These are phyloP conservation scores for Claviceps africana DNA, from an alignment of 2,329 filamentous ascomycete species.

Conservation along the genomic window DNA sequence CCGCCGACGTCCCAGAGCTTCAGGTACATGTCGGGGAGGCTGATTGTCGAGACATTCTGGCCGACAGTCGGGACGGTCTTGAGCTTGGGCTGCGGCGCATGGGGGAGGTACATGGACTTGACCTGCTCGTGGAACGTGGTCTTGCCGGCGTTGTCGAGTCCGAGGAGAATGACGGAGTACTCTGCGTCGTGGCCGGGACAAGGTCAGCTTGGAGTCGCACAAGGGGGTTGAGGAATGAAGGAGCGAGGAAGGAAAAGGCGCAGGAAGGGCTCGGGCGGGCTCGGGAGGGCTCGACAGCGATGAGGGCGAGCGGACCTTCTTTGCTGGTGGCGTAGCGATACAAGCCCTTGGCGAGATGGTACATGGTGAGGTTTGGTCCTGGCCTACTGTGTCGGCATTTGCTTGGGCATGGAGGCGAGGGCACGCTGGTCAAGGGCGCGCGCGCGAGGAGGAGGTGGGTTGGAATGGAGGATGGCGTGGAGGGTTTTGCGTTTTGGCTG, in stretches of 20 bases:
- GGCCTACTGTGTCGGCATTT: too few relatives aligned
- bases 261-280: too few relatives aligned
- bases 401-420: slow-evolving; percentile 1
- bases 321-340: slow-evolving; percentile 95
- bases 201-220: neutral
- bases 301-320: slow-evolving; percentile 50
- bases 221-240: neutral
- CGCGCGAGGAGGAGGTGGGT: neutral
- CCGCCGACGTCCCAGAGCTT: slow-evolving; percentile 98
- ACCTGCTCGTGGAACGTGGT: slow-evolving; percentile 96
- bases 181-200: slow-evolving; percentile 35
- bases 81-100: slow-evolving; percentile 47
- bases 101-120: slow-evolving; percentile 67
- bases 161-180: slow-evolving; percentile 92
- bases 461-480: neutral
- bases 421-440: neutral
- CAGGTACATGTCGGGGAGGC: slow-evolving; percentile 86
- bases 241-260: too few relatives aligned
- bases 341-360: slow-evolving; percentile 87
- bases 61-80: slow-evolving; percentile 95
- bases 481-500: too few relatives aligned
- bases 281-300: neutral
- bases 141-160: slow-evolving; percentile 96
- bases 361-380: slow-evolving; percentile 49
- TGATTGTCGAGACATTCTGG: slow-evolving; percentile 88